Evolutionary conservation across 2,329 filamentous ascomycete species (phyloP).

Genomic region (Exophiala viscosa): DNA sequence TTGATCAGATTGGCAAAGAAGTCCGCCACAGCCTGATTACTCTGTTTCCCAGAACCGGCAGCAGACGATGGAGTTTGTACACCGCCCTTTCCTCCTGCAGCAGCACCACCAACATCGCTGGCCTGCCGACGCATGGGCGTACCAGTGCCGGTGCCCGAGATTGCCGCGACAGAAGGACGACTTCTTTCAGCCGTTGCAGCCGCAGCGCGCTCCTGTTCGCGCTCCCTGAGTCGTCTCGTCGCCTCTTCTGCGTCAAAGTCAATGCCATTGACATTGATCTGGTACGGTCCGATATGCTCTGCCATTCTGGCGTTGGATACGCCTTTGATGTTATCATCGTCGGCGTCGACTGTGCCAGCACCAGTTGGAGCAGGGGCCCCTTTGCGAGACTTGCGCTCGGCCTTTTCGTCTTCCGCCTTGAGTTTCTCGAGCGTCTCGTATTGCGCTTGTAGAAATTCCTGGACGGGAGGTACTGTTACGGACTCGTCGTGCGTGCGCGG

Average conservation of each 20-base stretch:
- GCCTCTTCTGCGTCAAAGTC: constrained; percentile 85
- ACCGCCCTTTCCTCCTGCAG: not conserved
- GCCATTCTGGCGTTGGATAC: constrained; percentile 46
- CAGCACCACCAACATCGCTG: constrained; percentile 9
- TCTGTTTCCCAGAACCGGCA: constrained; percentile 15
- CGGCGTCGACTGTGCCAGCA: constrained; percentile 31
- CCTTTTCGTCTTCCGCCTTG: constrained; percentile 53
- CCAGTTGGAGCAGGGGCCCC: constrained; percentile 13
- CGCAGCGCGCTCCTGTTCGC: constrained; percentile 21
- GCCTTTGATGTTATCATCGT: constrained; percentile 37
- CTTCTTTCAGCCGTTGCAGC: not conserved
- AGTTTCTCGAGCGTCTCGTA: constrained; percentile 68
- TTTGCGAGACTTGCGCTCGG: constrained; percentile 27
- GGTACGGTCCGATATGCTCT: constrained; percentile 87
- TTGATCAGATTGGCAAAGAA: constrained; percentile 28
- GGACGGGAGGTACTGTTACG: constrained; percentile 57
- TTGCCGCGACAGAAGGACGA: not conserved
- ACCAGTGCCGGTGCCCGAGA: constrained; percentile 1
- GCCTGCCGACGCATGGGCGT: constrained; percentile 21
- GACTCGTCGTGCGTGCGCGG: constrained; percentile 54
- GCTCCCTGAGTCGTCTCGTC: constrained; percentile 24
- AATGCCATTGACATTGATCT: constrained; percentile 98
- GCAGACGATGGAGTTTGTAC: constrained; percentile 2
- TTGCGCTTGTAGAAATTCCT: constrained; percentile 73
- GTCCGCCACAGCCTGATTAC: constrained; percentile 21